Conservation (phyloP, 257 asterid genomes). For the Solanum clarkiae region DNA sequence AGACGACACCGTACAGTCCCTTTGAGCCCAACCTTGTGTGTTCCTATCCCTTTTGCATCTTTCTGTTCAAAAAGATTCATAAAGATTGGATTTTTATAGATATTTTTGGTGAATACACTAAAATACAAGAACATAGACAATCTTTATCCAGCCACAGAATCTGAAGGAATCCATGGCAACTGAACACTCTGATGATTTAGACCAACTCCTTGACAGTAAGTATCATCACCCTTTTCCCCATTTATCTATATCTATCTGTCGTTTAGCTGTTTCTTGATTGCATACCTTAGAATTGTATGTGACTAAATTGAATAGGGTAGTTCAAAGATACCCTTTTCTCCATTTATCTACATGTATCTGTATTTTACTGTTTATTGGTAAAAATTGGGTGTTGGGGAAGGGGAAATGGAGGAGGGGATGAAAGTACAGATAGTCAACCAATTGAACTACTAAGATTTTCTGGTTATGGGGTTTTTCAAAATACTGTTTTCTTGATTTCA, state of each 20-base stretch:
- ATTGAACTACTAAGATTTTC: too few species aligned
- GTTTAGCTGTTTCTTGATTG: not conserved
- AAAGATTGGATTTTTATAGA: not conserved
- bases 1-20: not conserved
- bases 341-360: not conserved
- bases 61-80: not conserved
- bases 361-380: not conserved
- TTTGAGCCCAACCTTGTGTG: not conserved
- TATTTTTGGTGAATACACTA: not conserved
- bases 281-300: not conserved
- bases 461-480: not conserved
- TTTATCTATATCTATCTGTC: not conserved
- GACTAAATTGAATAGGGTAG: not conserved
- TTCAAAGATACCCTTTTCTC: not conserved
- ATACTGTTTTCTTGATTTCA: not conserved
- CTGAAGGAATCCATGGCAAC: constrained; percentile 39
- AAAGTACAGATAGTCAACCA: too few species aligned
- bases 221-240: not conserved
- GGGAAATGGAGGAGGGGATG: too few species aligned
- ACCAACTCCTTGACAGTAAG: constrained; percentile 93
- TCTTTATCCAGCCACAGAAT: not conserved
- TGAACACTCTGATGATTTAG: constrained; percentile 73
- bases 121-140: not conserved
- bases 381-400: too few species aligned
- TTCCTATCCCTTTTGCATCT: not conserved